phyloP scores from a whole-genome alignment of 169 alveolate genomes.

The Theileria orientalis region DNA sequence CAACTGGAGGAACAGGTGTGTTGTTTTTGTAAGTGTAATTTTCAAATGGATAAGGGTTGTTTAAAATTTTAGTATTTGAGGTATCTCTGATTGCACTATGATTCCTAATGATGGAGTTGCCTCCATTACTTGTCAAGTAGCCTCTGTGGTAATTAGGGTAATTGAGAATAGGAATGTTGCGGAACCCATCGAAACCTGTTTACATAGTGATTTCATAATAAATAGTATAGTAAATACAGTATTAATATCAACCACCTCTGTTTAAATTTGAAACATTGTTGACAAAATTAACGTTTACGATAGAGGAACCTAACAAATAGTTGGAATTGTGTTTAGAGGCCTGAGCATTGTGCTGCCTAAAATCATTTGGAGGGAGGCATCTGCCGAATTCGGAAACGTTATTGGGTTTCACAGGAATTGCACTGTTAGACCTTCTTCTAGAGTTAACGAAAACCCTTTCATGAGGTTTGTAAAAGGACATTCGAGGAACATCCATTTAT shows the following conservation, averaged over 20 bases:
- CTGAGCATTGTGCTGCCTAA: background rate
- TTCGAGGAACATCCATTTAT: background rate
- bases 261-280: slow-evolving; percentile 8
- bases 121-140: background rate
- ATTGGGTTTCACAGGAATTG: background rate
- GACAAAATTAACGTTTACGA: slow-evolving; percentile 6
- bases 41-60: background rate
- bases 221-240: background rate
- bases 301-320: slow-evolving; percentile 7
- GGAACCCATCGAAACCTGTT: background rate
- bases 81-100: too few relatives aligned
- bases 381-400: background rate
- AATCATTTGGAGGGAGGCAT: background rate
- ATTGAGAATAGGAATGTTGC: background rate
- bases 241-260: background rate
- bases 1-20: too few relatives aligned
- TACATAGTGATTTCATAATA: background rate
- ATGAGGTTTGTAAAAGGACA: slow-evolving; percentile 1
- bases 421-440: background rate
- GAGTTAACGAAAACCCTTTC: slow-evolving; percentile 6
- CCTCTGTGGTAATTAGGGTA: background rate
- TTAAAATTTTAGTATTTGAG: too few relatives aligned
- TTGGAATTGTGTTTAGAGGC: background rate
- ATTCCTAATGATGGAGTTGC: background rate
- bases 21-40: slow-evolving; percentile 3